These are phyloP conservation scores for Lotmaria passim DNA, from an alignment of 208 protist species.

Conservation along the genomic window DNA sequence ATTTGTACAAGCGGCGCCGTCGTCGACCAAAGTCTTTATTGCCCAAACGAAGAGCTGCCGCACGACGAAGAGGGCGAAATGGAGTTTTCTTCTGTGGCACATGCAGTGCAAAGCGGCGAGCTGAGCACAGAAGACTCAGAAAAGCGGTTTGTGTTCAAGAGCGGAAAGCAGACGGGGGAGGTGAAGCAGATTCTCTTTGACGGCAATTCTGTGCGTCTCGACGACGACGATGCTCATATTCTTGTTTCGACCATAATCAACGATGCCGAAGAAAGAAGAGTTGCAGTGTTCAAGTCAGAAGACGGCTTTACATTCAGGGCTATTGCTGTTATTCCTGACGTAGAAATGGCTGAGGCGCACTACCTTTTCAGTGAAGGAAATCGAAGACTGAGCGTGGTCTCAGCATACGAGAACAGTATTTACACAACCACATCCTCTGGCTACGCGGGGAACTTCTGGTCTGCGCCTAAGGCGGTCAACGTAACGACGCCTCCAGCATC, in stretches of 20 bases:
- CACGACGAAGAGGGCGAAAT: conserved; percentile 22
- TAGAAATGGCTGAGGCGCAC: conserved; percentile 19
- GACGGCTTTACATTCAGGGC: conserved; percentile 42
- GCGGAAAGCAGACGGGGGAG: conserved; percentile 20
- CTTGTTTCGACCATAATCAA: conserved; percentile 48
- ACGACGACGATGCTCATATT: conserved; percentile 47
- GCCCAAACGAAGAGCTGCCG: conserved; percentile 35
- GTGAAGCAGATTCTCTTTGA: conserved; percentile 49
- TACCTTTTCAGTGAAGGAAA: conserved; percentile 26
- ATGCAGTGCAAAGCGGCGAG: not conserved
- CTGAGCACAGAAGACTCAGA: conserved; percentile 17
- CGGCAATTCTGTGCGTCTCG: conserved; percentile 44
- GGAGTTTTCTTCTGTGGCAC: conserved; percentile 21
- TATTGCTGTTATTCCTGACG: conserved; percentile 17
- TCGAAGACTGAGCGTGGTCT: conserved; percentile 26
- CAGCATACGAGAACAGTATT: conserved; percentile 11
- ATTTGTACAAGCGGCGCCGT: conserved; percentile 65
- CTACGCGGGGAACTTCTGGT: conserved; percentile 54
- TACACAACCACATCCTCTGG: conserved; percentile 40
- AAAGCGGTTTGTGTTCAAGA: conserved; percentile 33
- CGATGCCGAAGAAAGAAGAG: conserved; percentile 27
- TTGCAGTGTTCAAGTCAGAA: conserved; percentile 36
- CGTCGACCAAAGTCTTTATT: conserved; percentile 53
- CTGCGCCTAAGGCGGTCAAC: conserved; percentile 38
- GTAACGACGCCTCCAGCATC: conserved; percentile 38